Evolutionary conservation across 306 rosid genomes (phyloP).

Genomic region (Malus domestica): DNA sequence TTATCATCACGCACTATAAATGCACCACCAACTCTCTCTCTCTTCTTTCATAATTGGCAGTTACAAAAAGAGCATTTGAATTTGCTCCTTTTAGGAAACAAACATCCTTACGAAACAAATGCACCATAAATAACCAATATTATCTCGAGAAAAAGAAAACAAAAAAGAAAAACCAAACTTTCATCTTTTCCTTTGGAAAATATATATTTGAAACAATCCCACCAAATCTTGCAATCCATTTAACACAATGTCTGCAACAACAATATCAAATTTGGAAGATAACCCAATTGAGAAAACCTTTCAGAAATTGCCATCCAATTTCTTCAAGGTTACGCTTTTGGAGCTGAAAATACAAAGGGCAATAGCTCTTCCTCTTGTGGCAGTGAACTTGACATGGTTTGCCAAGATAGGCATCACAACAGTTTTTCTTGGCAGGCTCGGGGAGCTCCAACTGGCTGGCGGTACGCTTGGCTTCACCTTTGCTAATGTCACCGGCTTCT

Average conservation of each 20-base stretch:
- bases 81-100: slow-evolving; percentile 11
- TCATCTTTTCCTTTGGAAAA: not conserved
- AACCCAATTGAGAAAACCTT: slow-evolving; percentile 11
- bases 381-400: slow-evolving; percentile 81
- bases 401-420: slow-evolving; percentile 69
- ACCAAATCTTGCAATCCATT: slow-evolving; percentile 2
- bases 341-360: slow-evolving; percentile 57
- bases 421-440: slow-evolving; percentile 68
- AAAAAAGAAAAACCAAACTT: not conserved
- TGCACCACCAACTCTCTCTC: slow-evolving; percentile 7
- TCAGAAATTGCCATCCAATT: slow-evolving; percentile 23
- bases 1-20: slow-evolving; percentile 46
- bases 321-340: slow-evolving; percentile 13
- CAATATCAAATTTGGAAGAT: slow-evolving; percentile 30
- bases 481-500: slow-evolving; percentile 86
- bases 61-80: slow-evolving; percentile 6
- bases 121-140: slow-evolving; percentile 24
- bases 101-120: slow-evolving; percentile 35
- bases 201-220: not conserved
- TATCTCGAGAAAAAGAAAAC: not conserved
- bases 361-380: slow-evolving; percentile 63
- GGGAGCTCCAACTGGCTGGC: slow-evolving; percentile 70
- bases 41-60: slow-evolving; percentile 25
- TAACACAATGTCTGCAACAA: slow-evolving; percentile 33
- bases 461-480: slow-evolving; percentile 81